phyloP scores from a whole-genome alignment of 805 yeast species.

The Barnettozyma sucrosica region DNA sequence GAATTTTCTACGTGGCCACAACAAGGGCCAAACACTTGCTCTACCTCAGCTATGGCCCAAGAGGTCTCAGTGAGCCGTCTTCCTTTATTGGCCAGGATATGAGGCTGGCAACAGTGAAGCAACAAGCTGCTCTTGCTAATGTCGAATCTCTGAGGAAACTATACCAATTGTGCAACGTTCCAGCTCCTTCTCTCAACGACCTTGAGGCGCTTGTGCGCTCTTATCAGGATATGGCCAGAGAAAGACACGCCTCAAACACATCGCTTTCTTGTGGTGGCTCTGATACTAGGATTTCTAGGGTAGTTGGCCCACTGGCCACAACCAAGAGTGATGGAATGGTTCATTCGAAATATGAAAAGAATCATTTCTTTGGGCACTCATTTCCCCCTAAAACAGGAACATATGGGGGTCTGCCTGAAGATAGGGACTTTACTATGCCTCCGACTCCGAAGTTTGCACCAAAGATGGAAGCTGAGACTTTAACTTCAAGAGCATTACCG shows the following conservation, averaged over 20 bases:
- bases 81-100: constrained; percentile 14
- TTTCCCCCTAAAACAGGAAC: neutral
- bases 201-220: constrained; percentile 6
- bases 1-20: constrained; percentile 83
- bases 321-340: neutral
- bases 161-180: constrained; percentile 3
- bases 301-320: neutral
- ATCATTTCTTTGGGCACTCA: neutral
- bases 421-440: constrained; percentile 2
- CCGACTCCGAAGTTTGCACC: constrained; percentile 8
- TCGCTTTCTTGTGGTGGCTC: neutral
- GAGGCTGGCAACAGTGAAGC: neutral
- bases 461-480: neutral
- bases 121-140: constrained; percentile 4
- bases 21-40: constrained; percentile 71
- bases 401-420: constrained; percentile 12
- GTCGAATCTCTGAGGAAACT: constrained; percentile 2
- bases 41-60: constrained; percentile 30
- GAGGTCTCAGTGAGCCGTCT: constrained; percentile 2
- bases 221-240: neutral
- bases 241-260: constrained; percentile 11
- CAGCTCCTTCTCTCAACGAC: constrained; percentile 9
- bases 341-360: neutral
- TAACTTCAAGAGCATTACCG: neutral
- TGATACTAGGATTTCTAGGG: neutral